Conservation (phyloP, 2,329 filamentous ascomycete species). For the Aspergillus aculeatus region DNA sequence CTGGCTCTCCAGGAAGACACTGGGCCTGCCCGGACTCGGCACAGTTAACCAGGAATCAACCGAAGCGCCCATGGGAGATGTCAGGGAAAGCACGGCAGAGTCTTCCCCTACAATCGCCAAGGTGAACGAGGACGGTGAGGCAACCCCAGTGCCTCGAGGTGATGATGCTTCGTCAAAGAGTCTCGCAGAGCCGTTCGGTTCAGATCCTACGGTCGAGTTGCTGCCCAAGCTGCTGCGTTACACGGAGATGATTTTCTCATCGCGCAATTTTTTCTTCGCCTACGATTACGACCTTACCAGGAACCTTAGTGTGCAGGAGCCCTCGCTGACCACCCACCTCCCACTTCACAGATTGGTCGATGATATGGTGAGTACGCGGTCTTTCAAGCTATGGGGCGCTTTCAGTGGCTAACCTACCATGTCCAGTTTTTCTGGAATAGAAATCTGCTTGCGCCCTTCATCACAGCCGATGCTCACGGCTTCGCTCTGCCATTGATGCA, state of each 20-base stretch:
- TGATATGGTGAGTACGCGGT: constrained; percentile 50
- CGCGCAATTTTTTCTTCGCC: constrained; percentile 87
- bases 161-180: constrained; percentile 3
- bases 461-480: constrained; percentile 67
- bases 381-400: not conserved
- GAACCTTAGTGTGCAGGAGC: constrained; percentile 48
- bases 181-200: constrained; percentile 13
- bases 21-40: constrained; percentile 70
- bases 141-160: constrained; percentile 9
- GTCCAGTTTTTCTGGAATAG: constrained; percentile 84
- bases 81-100: constrained; percentile 6
- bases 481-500: constrained; percentile 83
- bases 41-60: constrained; percentile 57
- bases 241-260: constrained; percentile 80
- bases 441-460: constrained; percentile 70
- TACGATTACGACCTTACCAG: constrained; percentile 92
- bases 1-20: constrained; percentile 86
- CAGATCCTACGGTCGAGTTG: constrained; percentile 55
- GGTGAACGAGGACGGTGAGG: constrained; percentile 12
- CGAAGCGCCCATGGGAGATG: constrained; percentile 23
- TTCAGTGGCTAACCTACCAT: constrained; percentile 9
- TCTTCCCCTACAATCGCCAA: constrained; percentile 6
- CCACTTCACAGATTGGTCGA: constrained; percentile 74
- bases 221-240: constrained; percentile 83
- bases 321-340: constrained; percentile 44